phyloP scores from a whole-genome alignment of 495 filamentous ascomycete genomes.

The Trichoderma gamsii region DNA sequence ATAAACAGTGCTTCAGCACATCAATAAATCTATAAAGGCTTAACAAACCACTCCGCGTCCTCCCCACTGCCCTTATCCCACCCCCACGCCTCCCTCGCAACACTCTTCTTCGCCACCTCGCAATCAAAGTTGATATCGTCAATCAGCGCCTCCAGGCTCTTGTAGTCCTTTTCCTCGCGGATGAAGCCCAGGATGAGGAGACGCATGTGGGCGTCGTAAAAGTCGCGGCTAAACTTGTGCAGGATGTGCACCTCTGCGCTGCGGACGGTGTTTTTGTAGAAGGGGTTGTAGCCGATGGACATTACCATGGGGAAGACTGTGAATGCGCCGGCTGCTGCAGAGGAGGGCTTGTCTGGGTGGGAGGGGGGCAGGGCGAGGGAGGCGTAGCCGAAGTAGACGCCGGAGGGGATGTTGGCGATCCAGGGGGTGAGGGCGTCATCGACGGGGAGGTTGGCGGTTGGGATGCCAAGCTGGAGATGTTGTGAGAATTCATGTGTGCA shows the following conservation, averaged over 20 bases:
- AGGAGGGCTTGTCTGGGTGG: slow-evolving; percentile 31
- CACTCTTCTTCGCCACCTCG: slow-evolving; percentile 68
- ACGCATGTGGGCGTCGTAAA: slow-evolving; percentile 76
- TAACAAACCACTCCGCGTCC: slow-evolving; percentile 38
- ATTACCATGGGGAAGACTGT: slow-evolving; percentile 78
- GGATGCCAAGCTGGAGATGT: slow-evolving; percentile 71
- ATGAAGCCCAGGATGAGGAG: slow-evolving; percentile 81
- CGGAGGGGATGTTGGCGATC: slow-evolving; percentile 61
- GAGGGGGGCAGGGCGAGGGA: slow-evolving; percentile 48
- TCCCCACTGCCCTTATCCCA: slow-evolving; percentile 40
- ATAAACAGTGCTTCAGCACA: not conserved
- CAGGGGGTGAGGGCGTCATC: slow-evolving; percentile 61
- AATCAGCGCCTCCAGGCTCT: slow-evolving; percentile 71
- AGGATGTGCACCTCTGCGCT: slow-evolving; percentile 91
- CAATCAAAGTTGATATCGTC: slow-evolving; percentile 86
- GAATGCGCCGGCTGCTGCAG: slow-evolving; percentile 14
- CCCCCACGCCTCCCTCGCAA: slow-evolving; percentile 62
- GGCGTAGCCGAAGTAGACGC: slow-evolving; percentile 90
- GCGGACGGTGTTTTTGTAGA: slow-evolving; percentile 79
- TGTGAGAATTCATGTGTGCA: not conserved
- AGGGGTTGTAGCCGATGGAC: slow-evolving; percentile 93
- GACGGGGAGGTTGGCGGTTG: slow-evolving; percentile 92
- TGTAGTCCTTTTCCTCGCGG: slow-evolving; percentile 83
- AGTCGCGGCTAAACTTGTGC: slow-evolving; percentile 64
- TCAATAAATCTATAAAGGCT: slow-evolving; percentile 16